phyloP scores from a whole-genome alignment of 805 yeast species.

The Lipomyces sp. region DNA sequence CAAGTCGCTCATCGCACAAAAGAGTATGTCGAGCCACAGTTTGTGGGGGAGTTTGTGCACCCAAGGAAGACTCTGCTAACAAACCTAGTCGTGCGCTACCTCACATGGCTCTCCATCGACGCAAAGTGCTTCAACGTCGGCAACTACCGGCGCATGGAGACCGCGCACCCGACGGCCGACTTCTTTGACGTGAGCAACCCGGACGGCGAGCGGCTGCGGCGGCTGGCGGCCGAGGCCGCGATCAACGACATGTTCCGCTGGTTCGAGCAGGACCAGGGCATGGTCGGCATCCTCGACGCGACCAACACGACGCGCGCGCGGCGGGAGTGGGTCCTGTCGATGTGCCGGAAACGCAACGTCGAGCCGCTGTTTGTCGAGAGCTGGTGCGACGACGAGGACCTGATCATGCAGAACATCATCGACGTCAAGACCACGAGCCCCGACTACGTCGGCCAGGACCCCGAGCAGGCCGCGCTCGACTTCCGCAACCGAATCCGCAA shows the following conservation, averaged over 20 bases:
- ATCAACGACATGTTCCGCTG: slow-evolving; percentile 78
- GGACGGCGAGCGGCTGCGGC: slow-evolving; percentile 61
- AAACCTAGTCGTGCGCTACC: slow-evolving; percentile 67
- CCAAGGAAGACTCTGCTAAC: neutral
- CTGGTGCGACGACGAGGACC: slow-evolving; percentile 78
- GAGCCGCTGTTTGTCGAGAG: slow-evolving; percentile 92
- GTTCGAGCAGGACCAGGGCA: slow-evolving; percentile 76
- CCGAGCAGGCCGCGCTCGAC: slow-evolving; percentile 69
- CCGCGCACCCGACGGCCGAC: slow-evolving; percentile 66
- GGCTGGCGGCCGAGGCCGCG: slow-evolving; percentile 68
- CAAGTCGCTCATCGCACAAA: slow-evolving; percentile 89
- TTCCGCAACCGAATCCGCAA: slow-evolving; percentile 67
- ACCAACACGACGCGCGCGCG: slow-evolving; percentile 79
- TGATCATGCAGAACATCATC: slow-evolving; percentile 71
- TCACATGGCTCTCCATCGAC: slow-evolving; percentile 85
- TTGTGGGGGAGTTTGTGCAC: neutral
- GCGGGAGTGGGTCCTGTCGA: slow-evolving; percentile 56
- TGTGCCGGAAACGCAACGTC: slow-evolving; percentile 62
- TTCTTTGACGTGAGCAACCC: slow-evolving; percentile 69
- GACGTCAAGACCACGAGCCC: slow-evolving; percentile 88
- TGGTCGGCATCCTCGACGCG: slow-evolving; percentile 91
- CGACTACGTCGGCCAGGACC: slow-evolving; percentile 66
- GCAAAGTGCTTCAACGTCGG: slow-evolving; percentile 91
- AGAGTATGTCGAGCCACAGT: slow-evolving; percentile 48
- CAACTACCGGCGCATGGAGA: slow-evolving; percentile 64